These are phyloP conservation scores for Tolypocladium tropicale DNA, from an alignment of 2,329 filamentous ascomycete genomes.

Conservation along the genomic window DNA sequence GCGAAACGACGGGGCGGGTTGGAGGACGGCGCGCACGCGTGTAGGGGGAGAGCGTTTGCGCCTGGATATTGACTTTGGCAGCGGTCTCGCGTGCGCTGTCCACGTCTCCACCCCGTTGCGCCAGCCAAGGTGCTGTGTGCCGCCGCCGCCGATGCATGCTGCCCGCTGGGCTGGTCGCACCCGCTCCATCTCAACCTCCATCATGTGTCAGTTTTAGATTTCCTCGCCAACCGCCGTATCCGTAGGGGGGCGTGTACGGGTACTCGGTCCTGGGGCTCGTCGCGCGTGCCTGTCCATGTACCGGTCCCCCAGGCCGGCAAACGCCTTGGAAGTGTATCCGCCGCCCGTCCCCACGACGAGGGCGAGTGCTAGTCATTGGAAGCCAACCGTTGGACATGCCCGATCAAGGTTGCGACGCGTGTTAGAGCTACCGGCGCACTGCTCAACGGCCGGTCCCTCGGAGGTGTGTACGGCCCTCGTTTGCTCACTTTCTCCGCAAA, in stretches of 20 bases:
- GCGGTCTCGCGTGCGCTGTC: not conserved
- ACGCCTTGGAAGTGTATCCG: not conserved
- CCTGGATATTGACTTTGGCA: not conserved
- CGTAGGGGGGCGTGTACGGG: not conserved
- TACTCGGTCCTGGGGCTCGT: not conserved
- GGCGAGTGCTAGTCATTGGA: not conserved
- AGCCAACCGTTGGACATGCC: not conserved
- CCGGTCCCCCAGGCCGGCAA: not conserved
- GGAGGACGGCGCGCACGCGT: not conserved
- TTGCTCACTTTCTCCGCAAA: not conserved
- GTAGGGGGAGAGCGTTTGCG: not conserved
- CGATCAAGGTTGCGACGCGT: not conserved
- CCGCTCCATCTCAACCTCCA: not conserved
- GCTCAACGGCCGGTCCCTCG: not conserved
- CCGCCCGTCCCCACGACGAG: not conserved
- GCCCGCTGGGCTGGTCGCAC: not conserved
- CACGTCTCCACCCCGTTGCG: not conserved
- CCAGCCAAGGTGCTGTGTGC: not conserved
- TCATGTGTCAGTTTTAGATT: slow-evolving; percentile 1
- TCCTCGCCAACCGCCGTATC: not conserved
- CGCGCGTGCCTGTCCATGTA: not conserved
- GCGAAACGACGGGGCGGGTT: not conserved
- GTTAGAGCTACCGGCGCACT: not conserved
- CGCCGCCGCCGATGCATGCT: not conserved
- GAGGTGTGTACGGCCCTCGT: not conserved